A percentile compares a stretch with the other conserved stretches of the same genome.
phyloP scores from a whole-genome alignment of 768 basidiomycete genomes.

The Lepiota venenata region DNA sequence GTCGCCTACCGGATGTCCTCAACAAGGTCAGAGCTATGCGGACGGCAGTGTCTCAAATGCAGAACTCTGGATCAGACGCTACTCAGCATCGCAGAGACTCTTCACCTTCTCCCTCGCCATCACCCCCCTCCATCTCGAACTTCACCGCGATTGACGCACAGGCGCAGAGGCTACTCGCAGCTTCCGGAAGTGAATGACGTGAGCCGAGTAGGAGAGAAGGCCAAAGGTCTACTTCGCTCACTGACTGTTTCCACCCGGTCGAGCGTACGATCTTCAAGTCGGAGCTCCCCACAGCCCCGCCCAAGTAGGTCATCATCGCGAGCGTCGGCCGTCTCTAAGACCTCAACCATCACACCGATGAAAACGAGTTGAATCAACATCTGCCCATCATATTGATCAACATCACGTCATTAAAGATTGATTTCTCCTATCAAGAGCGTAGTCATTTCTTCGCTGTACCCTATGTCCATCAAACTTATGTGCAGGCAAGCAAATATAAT shows the following conservation, averaged over 20 bases:
- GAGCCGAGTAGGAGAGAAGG: background rate
- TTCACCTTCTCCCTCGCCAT: background rate
- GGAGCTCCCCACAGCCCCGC: background rate
- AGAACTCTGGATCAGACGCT: background rate
- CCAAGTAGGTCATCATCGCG: background rate
- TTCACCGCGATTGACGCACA: background rate
- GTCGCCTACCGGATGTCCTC: background rate
- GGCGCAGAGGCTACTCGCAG: background rate
- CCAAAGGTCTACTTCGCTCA: conserved; percentile 2
- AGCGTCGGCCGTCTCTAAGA: background rate
- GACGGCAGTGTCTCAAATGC: background rate
- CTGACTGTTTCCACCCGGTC: background rate
- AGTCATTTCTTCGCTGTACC: too few species aligned
- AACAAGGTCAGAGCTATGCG: conserved; percentile 3
- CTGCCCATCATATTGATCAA: too few species aligned
- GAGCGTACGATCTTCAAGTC: background rate
- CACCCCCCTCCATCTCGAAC: background rate
- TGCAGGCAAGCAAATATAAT: too few species aligned
- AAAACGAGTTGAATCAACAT: background rate
- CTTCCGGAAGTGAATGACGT: background rate
- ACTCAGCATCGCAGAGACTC: background rate
- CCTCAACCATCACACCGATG: conserved; percentile 8
- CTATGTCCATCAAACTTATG: too few species aligned
- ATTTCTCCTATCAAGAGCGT: too few species aligned
- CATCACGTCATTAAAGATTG: too few species aligned